Conservation (phyloP, 2,329 filamentous ascomycete species). For the Zymoseptoria tritici region DNA sequence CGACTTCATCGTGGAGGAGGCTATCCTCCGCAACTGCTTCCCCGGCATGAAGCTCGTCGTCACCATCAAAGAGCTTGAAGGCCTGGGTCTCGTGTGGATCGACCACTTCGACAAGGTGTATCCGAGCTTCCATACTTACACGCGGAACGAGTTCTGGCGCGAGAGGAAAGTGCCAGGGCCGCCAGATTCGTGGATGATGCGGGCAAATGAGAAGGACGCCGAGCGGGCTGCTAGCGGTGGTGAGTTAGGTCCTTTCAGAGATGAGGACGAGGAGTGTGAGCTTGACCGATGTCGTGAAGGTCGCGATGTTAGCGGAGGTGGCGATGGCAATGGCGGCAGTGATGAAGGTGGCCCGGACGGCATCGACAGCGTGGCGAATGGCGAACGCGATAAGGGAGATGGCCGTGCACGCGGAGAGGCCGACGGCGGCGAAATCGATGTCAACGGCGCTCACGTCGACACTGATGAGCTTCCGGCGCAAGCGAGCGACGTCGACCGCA, state of each 20-base stretch:
- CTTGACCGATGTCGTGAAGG: not conserved
- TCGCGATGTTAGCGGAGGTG: too few species aligned
- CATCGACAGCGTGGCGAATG: too few species aligned
- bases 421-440: not conserved
- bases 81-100: slow-evolving; percentile 27
- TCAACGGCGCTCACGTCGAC: not conserved
- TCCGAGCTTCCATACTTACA: slow-evolving; percentile 39
- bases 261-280: slow-evolving; percentile 1
- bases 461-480: not conserved
- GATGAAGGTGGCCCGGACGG: too few species aligned
- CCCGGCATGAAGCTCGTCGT: slow-evolving; percentile 48
- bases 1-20: slow-evolving; percentile 61
- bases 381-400: not conserved
- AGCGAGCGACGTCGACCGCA: not conserved
- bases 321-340: not conserved
- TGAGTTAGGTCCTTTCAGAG: slow-evolving; percentile 1
- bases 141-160: slow-evolving; percentile 38
- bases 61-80: slow-evolving; percentile 23
- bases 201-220: slow-evolving; percentile 10
- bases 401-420: too few species aligned
- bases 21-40: slow-evolving; percentile 50
- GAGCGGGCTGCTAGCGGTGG: not conserved
- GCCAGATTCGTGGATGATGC: slow-evolving; percentile 23
- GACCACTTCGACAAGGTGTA: slow-evolving; percentile 34
- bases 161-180: slow-evolving; percentile 22